These are phyloP conservation scores for Betula pendula DNA, from an alignment of 306 rosid species.

Conservation along the genomic window DNA sequence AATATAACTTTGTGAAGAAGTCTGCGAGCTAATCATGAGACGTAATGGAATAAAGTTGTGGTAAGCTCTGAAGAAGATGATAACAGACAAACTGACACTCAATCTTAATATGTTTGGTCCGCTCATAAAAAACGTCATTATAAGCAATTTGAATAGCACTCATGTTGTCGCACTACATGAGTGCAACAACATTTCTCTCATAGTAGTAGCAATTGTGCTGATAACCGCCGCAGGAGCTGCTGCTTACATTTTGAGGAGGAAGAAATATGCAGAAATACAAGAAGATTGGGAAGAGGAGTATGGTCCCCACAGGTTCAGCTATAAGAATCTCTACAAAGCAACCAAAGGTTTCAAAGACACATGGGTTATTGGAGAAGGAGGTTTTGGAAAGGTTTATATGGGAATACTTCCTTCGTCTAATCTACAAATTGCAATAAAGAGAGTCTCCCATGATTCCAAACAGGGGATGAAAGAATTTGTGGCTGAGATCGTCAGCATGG, in stretches of 20 bases:
- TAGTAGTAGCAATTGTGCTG: background rate
- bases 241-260: background rate
- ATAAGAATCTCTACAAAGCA: slow-evolving; percentile 16
- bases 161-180: too few relatives aligned
- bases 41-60: too few relatives aligned
- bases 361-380: slow-evolving; percentile 22
- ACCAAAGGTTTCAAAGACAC: slow-evolving; percentile 22
- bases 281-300: slow-evolving; percentile 75
- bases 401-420: slow-evolving; percentile 20
- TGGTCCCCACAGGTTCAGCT: slow-evolving; percentile 41
- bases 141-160: too few relatives aligned
- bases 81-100: too few relatives aligned
- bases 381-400: slow-evolving; percentile 29
- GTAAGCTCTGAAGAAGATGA: too few relatives aligned
- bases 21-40: too few relatives aligned
- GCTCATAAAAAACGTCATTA: too few relatives aligned
- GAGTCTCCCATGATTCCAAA: slow-evolving; percentile 14
- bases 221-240: background rate
- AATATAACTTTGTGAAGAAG: too few relatives aligned
- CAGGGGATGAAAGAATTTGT: slow-evolving; percentile 29
- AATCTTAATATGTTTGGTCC: too few relatives aligned
- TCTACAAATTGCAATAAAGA: slow-evolving; percentile 19
- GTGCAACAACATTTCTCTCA: too few relatives aligned
- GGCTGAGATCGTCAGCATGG: slow-evolving; percentile 17
- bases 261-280: slow-evolving; percentile 40